These are phyloP conservation scores for Ascochyta lentis DNA, from an alignment of 2,329 filamentous ascomycete genomes.

Conservation along the genomic window DNA sequence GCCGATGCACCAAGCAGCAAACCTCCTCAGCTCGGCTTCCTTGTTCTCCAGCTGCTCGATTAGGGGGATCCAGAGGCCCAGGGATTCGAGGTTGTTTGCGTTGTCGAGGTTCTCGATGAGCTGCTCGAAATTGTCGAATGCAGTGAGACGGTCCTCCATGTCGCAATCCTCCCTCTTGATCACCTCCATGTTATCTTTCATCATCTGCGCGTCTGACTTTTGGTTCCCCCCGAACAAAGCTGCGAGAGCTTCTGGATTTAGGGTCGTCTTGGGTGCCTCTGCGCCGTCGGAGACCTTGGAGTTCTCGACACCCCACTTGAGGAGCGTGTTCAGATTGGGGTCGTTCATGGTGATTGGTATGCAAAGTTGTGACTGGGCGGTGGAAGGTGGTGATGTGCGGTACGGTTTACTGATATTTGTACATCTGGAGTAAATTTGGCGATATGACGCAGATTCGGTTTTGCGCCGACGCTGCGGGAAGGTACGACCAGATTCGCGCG, in stretches of 20 bases:
- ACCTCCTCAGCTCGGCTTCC: conserved; percentile 75
- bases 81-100: conserved; percentile 85
- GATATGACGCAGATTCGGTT: conserved; percentile 31
- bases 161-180: conserved; percentile 62
- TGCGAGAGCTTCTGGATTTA: conserved; percentile 74
- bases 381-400: conserved; percentile 13
- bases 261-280: conserved; percentile 48
- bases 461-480: conserved; percentile 23
- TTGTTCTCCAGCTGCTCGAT: conserved; percentile 71
- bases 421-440: conserved; percentile 32
- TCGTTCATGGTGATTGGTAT: conserved; percentile 55
- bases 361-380: not conserved
- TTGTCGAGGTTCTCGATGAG: conserved; percentile 71
- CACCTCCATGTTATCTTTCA: conserved; percentile 82
- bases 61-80: conserved; percentile 83
- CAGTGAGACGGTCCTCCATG: conserved; percentile 24
- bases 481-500: conserved; percentile 30
- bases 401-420: conserved; percentile 11
- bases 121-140: conserved; percentile 40
- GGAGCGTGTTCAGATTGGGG: conserved; percentile 74
- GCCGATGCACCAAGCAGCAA: conserved; percentile 93
- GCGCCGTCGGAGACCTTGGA: conserved; percentile 52
- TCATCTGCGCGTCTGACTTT: conserved; percentile 83
- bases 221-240: conserved; percentile 73
- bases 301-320: conserved; percentile 79